Base-by-base conservation (phyloP, 139 green algal genomes). In the Volvox africanus region DNA sequence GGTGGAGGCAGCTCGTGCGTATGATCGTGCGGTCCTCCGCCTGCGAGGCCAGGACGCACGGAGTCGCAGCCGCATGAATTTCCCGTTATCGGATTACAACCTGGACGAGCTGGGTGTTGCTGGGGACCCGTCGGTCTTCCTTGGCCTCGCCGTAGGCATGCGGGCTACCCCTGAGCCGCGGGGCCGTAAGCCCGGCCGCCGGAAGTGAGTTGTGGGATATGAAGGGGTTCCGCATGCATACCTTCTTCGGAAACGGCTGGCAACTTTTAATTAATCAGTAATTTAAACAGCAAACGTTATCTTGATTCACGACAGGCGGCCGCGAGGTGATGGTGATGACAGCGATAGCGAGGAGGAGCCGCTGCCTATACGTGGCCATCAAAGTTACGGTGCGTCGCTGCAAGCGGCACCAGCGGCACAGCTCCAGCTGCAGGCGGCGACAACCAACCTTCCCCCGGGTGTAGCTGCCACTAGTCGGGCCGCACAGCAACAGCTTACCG, bases 61-160 rank as follows among this genome's bases (percentile, higher is more conserved):
- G 44, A 91, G 71, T 26, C 79, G 91, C 22, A 92, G 73, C 37
- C 91, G 94, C 50, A 93, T 96, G 79, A 96, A 96, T 91, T 96
- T 96, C 87, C 94, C 94, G 2, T 55, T 96, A 18, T 91, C 87
- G 0, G 94, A 96, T 16, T 96, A 96, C 86, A 93, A 94, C 92
- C 69, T 94, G 44, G 92, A 92, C 26, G 93, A 93, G 67, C 82
- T 93, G 33, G 76, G 86, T 6, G 50, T 77, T 21, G 16, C 17
- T 19, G 73, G 37, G 24, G 85, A 90, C 30, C 85, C 85, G 1
- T n/a, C 83, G 0, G 37, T 61, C 20, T 62, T 90, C 50, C 50
- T 90, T 44, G 86, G 73, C 9, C 19, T 90, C 26, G 55, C 73
- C 0, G 86, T 83, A 0, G 73, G 73, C 1, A 37, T 83, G 50